These are phyloP conservation scores for Globisporangium paroecandrum DNA, from an alignment of 352 stramenopile genomes.

Conservation along the genomic window DNA sequence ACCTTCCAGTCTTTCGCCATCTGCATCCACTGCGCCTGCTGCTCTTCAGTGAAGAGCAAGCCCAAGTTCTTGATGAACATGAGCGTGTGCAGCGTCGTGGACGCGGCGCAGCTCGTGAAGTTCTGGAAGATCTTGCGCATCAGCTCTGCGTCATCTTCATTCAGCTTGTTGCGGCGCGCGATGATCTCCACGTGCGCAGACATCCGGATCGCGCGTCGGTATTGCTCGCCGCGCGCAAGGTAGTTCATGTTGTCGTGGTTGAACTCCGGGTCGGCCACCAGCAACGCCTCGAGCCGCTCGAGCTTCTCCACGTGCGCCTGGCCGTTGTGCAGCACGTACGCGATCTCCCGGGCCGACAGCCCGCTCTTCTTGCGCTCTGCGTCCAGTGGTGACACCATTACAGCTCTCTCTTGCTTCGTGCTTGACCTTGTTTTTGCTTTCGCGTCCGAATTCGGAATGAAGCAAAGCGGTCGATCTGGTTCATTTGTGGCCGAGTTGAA, in stretches of 20 bases:
- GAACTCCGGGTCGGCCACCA: slow-evolving; percentile 56
- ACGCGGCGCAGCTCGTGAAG: slow-evolving; percentile 50
- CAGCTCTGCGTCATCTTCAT: slow-evolving; percentile 55
- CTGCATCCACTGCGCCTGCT: slow-evolving; percentile 65
- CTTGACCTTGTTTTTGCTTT: background rate
- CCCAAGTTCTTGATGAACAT: slow-evolving; percentile 70
- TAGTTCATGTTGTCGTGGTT: slow-evolving; percentile 66
- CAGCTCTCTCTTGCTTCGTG: background rate
- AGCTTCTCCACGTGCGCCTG: slow-evolving; percentile 46
- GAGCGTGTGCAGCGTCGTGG: slow-evolving; percentile 65
- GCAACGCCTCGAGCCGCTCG: slow-evolving; percentile 57
- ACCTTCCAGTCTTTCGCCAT: slow-evolving; percentile 67
- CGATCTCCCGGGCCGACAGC: slow-evolving; percentile 50
- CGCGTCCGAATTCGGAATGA: slow-evolving; percentile 9
- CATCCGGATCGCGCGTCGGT: slow-evolving; percentile 55
- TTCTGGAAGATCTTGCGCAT: slow-evolving; percentile 50
- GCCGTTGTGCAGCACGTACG: slow-evolving; percentile 59
- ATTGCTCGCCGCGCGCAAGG: slow-evolving; percentile 57
- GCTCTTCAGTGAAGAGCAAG: slow-evolving; percentile 64
- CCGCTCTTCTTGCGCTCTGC: slow-evolving; percentile 43
- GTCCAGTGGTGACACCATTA: slow-evolving; percentile 12
- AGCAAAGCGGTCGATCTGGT: background rate
- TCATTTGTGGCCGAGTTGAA: background rate
- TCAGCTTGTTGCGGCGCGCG: slow-evolving; percentile 42
- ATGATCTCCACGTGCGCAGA: slow-evolving; percentile 54